These are phyloP conservation scores for Bryoglossum gracile DNA, from an alignment of 495 filamentous ascomycete species.

Conservation along the genomic window DNA sequence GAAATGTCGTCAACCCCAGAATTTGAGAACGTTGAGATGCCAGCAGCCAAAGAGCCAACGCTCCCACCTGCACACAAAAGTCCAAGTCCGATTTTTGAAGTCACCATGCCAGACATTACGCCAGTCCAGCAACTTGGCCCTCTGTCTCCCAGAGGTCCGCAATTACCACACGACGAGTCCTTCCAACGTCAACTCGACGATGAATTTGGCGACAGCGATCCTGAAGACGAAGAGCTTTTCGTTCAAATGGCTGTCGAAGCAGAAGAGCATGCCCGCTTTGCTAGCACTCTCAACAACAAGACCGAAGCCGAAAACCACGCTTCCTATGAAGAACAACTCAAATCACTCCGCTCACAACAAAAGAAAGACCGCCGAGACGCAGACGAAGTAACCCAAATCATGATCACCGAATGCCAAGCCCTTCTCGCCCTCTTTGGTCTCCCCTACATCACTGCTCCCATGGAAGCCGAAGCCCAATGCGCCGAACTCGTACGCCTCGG, in stretches of 20 bases:
- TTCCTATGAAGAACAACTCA: constrained; percentile 81
- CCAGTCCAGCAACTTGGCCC: neutral
- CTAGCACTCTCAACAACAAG: constrained; percentile 72
- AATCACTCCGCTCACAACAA: constrained; percentile 81
- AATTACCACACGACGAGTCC: constrained; percentile 7
- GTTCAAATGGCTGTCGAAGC: constrained; percentile 78
- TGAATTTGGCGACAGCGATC: constrained; percentile 52
- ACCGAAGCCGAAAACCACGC: constrained; percentile 53
- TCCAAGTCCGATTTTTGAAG: constrained; percentile 26
- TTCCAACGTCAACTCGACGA: constrained; percentile 16
- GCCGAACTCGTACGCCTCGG: constrained; percentile 80
- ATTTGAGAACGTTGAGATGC: constrained; percentile 34
- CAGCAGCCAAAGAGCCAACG: constrained; percentile 1
- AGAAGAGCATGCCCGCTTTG: constrained; percentile 88
- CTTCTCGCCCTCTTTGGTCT: constrained; percentile 84
- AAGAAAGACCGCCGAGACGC: constrained; percentile 93
- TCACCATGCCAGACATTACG: constrained; percentile 17
- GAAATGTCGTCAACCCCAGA: constrained; percentile 13
- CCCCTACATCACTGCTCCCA: constrained; percentile 93
- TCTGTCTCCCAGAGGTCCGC: neutral
- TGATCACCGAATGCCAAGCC: constrained; percentile 93
- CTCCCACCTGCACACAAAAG: constrained; percentile 7
- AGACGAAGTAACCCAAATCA: constrained; percentile 88
- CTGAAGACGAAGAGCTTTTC: constrained; percentile 85
- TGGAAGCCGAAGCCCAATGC: constrained; percentile 98